These are phyloP conservation scores for Cladosporium cucumerinum DNA, from an alignment of 2,329 filamentous ascomycete species.

Conservation along the genomic window DNA sequence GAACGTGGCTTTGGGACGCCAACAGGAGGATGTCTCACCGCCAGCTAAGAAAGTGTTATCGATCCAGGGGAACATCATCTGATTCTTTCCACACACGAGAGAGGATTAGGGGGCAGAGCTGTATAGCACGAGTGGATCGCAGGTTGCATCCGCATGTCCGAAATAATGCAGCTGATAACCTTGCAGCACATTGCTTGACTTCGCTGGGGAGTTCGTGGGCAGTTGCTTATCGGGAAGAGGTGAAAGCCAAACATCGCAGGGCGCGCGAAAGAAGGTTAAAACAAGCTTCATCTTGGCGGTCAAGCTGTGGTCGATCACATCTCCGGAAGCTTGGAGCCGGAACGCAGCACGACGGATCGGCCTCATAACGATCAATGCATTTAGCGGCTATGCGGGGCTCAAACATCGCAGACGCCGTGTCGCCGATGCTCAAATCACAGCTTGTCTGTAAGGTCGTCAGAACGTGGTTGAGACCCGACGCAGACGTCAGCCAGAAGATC, in stretches of 20 bases:
- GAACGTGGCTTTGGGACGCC: not conserved
- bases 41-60: not conserved
- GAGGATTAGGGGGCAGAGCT: not conserved
- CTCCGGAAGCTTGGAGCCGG: not conserved
- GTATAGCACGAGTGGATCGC: not conserved
- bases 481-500: constrained; percentile 1
- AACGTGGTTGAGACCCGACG: not conserved
- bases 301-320: not conserved
- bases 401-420: not conserved
- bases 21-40: not conserved
- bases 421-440: not conserved
- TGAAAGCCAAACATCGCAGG: not conserved
- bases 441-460: not conserved
- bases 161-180: not conserved
- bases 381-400: not conserved
- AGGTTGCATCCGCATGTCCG: not conserved
- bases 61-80: not conserved
- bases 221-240: not conserved
- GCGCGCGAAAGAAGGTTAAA: not conserved
- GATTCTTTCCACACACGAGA: not conserved
- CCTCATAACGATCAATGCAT: not conserved
- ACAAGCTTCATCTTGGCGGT: not conserved
- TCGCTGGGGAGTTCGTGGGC: not conserved
- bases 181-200: not conserved
- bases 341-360: not conserved